Base-by-base conservation (phyloP, 805 yeast species). In the Ogataea angusta region DNA sequence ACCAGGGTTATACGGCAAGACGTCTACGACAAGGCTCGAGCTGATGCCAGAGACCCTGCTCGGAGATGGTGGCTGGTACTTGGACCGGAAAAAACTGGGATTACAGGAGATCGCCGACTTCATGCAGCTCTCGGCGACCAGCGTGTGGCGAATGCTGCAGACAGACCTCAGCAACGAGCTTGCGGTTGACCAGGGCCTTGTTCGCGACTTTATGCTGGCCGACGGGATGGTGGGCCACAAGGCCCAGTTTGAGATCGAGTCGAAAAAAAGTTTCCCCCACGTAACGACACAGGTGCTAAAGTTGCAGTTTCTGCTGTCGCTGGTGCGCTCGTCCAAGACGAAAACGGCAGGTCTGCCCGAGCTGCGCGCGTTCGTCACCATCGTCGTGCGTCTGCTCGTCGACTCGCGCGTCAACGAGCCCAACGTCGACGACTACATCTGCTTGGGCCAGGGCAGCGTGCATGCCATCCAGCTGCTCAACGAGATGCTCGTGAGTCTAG, bases 381-480 rank as follows among this genome's bases (percentile, higher is more conserved):
- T 26, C 4, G 31, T 34, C 3, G 13, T 46, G 9, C 27, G 42
- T 2, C 34, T 49, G 24, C 25, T 47, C 34, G 42, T 38, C 5
- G 54, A 50, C 32, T 28, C 51, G 1, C 30, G 52, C 6, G 43
- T 45, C 5, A 48, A 50, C 24, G 40, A 40, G 18, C 47, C 49
- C 8, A 36, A 28, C 10, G 42, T 39, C 3, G 43, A 34, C 18
- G 53, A 45, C 21, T 26, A 30, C 25, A 15, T 43, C 3, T 14
- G 28, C 8, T 12, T 22, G 7, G 43, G 43, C 13, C 34, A 26
- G 24, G 21, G 15, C 10, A 24, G 17, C 21, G 42, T 45, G 23
- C 50, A 45, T 14, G 42, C 46, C 3, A 24, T 48, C 18, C 34
- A 31, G 14, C 37, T 46, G 9, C 36, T 52, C 16, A 50, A 49